A percentile compares a stretch with the other conserved stretches of the same genome.
Conservation (phyloP, 148 eudicot species). For the Mesembryanthemum crystallinum region DNA sequence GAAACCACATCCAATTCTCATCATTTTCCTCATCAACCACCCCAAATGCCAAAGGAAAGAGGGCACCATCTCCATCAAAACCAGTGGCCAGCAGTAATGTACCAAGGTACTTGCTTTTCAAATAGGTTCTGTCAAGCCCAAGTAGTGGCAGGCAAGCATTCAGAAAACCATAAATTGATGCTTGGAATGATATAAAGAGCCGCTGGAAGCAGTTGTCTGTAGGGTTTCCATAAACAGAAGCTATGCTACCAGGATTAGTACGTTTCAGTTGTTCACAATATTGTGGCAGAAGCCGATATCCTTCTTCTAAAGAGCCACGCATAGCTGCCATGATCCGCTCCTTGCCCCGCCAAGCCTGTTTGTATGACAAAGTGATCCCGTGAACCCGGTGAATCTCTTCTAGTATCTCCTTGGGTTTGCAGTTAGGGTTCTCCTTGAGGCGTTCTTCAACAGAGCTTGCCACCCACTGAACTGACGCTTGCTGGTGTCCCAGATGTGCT, state of each 20-base stretch:
- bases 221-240: constrained; percentile 48
- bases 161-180: constrained; percentile 55
- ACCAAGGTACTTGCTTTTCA: constrained; percentile 60
- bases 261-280: constrained; percentile 54
- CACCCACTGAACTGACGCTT: constrained; percentile 67
- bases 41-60: constrained; percentile 60
- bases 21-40: constrained; percentile 63
- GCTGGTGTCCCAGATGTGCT: constrained; percentile 56
- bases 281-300: constrained; percentile 52
- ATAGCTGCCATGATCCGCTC: constrained; percentile 64
- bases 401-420: constrained; percentile 61
- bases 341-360: constrained; percentile 71
- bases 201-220: constrained; percentile 50
- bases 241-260: constrained; percentile 62
- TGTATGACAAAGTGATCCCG: constrained; percentile 60
- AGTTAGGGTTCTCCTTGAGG: constrained; percentile 54
- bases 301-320: constrained; percentile 68
- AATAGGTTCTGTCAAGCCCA: constrained; percentile 45
- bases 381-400: constrained; percentile 60
- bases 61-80: constrained; percentile 61
- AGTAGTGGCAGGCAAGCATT: constrained; percentile 56
- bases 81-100: constrained; percentile 54
- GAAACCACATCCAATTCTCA: constrained; percentile 68
- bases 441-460: constrained; percentile 51
- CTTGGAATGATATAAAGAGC: constrained; percentile 54